These are phyloP conservation scores for Pyricularia sp. DNA, from an alignment of 2,329 filamentous ascomycete genomes.

Conservation along the genomic window DNA sequence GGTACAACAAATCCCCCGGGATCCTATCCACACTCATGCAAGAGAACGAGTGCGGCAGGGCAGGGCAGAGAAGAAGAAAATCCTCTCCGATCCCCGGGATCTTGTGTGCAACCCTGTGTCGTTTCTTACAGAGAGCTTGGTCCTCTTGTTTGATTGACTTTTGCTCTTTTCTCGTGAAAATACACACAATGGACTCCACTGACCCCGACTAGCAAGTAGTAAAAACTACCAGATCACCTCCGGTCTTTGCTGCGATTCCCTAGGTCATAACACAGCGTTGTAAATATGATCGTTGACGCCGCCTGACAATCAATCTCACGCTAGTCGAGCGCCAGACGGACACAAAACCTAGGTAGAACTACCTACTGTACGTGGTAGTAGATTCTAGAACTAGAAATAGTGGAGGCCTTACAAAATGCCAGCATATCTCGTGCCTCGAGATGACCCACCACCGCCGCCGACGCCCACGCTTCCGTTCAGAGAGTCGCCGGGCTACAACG, in stretches of 20 bases:
- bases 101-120: neutral
- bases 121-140: no score
- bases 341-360: no score
- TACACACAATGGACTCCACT: neutral
- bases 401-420: neutral
- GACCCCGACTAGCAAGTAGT: neutral
- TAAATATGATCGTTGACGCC: neutral
- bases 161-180: no score
- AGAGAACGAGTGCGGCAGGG: neutral
- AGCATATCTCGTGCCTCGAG: neutral
- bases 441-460: neutral
- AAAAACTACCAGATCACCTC: neutral
- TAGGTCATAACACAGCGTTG: neutral
- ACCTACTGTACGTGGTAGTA: no score
- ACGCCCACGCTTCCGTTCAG: neutral
- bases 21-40: neutral
- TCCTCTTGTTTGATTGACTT: no score
- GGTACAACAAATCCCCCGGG: no score
- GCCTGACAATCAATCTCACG: neutral
- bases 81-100: neutral
- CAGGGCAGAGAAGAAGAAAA: neutral
- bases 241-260: neutral
- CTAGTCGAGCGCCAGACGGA: neutral
- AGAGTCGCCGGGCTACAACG: neutral
- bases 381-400: neutral